Evolutionary conservation across 2,329 filamentous ascomycete genomes (phyloP), one percentile per base, ranked within the genome.

Genomic region (Cladosporium phlei): DNA sequence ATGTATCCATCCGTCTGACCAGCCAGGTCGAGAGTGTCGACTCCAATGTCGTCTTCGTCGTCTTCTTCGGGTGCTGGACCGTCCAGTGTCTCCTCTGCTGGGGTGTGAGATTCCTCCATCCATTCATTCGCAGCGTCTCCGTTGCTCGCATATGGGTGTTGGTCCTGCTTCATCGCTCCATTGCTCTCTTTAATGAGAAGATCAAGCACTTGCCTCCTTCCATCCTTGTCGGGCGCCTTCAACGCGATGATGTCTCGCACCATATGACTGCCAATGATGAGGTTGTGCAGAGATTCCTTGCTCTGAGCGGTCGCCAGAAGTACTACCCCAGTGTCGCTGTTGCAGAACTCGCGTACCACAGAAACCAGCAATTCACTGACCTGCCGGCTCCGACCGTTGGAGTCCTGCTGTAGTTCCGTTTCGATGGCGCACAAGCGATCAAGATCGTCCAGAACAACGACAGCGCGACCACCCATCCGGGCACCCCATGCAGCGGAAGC

Each of bases 1-100:
- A 97, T 96, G 63, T 97, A 98, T 1, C 93, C 93, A 62, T 98
- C 93, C 0, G 91, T 97, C 56, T 91, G 85, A 1, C 93, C 90
- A 14, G 94, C 89, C 47, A 98, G 77, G 53, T 97, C 91, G 7
- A 97, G 79, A 48, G 97, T 87, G 64, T 98, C 93, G 8, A 98
- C 79, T 38, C 85, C 79, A 0, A 80, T 70, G 48, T 89, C 85
- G 5, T 95, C 85, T n/a, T 38, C 37, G 44, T 79, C 77, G 45
- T 60, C 64, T 55, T 38, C 57, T 9, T 68, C 71, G 10, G 72
- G 63, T 14, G 24, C 27, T 22, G 40, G 27, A 6, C 56, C 58
- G 11, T 57, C 55, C 21, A 37, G 61, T 62, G 3, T 67, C 63
- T 29, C 70, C 66, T 82, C 5, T 70, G 61, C 8, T 57, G 55